These are phyloP conservation scores for Prunus mume DNA, from an alignment of 306 rosid genomes.

Conservation along the genomic window DNA sequence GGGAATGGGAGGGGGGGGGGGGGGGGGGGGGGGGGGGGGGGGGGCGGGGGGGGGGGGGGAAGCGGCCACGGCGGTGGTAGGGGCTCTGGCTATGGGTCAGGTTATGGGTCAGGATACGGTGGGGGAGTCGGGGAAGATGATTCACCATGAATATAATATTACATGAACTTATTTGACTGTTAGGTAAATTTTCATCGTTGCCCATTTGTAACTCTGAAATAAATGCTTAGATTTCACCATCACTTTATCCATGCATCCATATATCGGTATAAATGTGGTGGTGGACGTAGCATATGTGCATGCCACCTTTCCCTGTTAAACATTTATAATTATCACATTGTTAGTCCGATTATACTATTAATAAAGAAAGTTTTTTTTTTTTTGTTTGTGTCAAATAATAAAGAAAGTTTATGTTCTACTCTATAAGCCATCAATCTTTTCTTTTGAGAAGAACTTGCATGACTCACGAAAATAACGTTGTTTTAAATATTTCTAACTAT, in stretches of 20 bases:
- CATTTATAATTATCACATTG: background rate
- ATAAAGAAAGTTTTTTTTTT: background rate
- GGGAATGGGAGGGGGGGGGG: conserved; percentile 43
- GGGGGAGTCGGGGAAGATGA: conserved; percentile 18
- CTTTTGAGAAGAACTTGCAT: no score
- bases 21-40: conserved; percentile 19
- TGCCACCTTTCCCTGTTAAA: background rate
- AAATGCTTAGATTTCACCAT: conserved; percentile 16
- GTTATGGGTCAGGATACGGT: conserved; percentile 50
- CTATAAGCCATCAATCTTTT: no score
- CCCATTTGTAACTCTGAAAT: conserved; percentile 25
- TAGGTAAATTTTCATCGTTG: background rate
- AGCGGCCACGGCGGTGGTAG: conserved; percentile 27
- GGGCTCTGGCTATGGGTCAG: conserved; percentile 28
- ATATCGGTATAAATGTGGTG: background rate
- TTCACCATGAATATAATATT: conserved; percentile 35
- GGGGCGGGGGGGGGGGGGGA: conserved; percentile 13
- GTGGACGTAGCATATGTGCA: conserved; percentile 4
- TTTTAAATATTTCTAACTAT: no score
- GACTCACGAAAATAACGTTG: no score
- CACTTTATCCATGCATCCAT: conserved; percentile 18
- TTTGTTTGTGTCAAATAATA: no score
- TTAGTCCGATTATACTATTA: background rate
- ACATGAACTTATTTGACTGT: background rate
- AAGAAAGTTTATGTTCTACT: background rate